Evolutionary conservation across 257 asterid genomes (phyloP).

Genomic region (Ilex asprella): DNA sequence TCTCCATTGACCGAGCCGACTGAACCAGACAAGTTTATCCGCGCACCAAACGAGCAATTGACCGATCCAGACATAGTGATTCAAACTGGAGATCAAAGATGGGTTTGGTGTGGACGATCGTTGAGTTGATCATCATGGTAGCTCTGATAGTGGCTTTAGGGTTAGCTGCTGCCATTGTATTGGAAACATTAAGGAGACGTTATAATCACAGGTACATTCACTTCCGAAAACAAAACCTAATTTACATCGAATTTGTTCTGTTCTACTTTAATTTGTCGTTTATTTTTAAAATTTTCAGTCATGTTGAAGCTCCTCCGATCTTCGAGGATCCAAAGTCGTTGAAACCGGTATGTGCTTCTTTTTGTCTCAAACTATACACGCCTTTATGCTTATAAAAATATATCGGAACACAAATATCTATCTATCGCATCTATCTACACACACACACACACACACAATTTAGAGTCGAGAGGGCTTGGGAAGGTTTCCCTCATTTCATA

Average conservation of each 20-base stretch:
- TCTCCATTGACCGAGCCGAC: too few species aligned
- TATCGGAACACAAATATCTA: too few species aligned
- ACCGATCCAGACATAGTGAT: background rate
- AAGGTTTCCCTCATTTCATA: too few species aligned
- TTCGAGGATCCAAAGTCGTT: slow-evolving; percentile 91
- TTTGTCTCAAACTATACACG: slow-evolving; percentile 1
- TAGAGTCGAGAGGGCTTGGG: too few species aligned
- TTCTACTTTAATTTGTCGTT: background rate
- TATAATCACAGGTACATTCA: background rate
- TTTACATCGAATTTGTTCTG: background rate
- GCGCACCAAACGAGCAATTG: too few species aligned
- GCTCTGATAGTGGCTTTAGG: background rate
- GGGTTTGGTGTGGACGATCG: slow-evolving; percentile 1
- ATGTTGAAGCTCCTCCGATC: slow-evolving; percentile 68
- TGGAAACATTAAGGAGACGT: background rate
- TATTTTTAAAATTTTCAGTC: slow-evolving; percentile 31
- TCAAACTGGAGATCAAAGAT: background rate
- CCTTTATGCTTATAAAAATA: background rate
- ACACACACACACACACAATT: too few species aligned
- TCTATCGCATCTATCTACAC: too few species aligned
- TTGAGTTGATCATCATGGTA: background rate
- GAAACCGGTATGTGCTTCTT: slow-evolving; percentile 34
- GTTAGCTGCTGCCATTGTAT: background rate
- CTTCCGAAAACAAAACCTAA: background rate
- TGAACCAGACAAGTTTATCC: too few species aligned